Conservation (phyloP, 805 yeast species). For the Schwanniomyces yamadae region DNA sequence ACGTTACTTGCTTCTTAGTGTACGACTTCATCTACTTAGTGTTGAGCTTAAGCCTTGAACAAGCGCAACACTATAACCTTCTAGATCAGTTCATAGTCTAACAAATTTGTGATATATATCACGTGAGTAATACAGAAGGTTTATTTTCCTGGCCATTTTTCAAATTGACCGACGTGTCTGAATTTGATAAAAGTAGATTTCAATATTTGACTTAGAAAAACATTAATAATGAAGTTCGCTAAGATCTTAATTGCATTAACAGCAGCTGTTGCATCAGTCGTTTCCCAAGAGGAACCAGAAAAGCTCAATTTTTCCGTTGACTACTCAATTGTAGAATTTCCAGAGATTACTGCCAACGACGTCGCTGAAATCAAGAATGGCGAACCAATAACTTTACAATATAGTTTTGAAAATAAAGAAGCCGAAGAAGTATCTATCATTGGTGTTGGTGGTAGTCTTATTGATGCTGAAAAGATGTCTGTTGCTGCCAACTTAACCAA, state of each 20-base stretch:
- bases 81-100: too few relatives aligned
- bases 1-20: too few relatives aligned
- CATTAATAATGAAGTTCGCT: conserved; percentile 4
- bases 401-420: conserved; percentile 54
- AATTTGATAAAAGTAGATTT: not conserved
- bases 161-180: conserved; percentile 1
- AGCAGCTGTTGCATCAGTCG: conserved; percentile 8
- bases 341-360: conserved; percentile 36
- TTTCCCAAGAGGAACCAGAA: conserved; percentile 9
- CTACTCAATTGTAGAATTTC: conserved; percentile 49
- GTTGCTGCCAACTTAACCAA: conserved; percentile 61
- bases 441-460: conserved; percentile 69
- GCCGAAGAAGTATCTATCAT: conserved; percentile 50
- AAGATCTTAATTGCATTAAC: conserved; percentile 5
- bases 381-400: conserved; percentile 51
- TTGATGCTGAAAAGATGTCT: conserved; percentile 53
- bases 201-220: not conserved
- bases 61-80: too few relatives aligned
- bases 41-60: too few relatives aligned
- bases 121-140: not conserved
- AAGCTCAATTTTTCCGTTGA: conserved; percentile 44
- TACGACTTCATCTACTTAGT: too few relatives aligned
- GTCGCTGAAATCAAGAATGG: conserved; percentile 48
- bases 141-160: conserved; percentile 2
- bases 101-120: conserved; percentile 1